Evolutionary conservation across 257 asterid genomes (phyloP).

Genomic region (Datura wrightii): DNA sequence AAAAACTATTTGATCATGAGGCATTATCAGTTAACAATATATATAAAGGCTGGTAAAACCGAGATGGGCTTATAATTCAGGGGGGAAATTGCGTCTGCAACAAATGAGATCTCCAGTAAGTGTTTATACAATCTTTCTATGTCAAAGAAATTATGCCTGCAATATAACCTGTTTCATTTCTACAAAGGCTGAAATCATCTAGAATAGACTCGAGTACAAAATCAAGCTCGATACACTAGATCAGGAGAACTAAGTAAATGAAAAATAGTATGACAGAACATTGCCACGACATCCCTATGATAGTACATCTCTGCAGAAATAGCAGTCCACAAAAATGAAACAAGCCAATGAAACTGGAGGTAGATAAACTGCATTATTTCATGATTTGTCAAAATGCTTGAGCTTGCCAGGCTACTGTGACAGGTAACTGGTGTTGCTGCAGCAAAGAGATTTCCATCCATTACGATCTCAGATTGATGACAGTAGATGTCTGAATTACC

Average conservation of each 20-base stretch:
- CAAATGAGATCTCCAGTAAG: neutral
- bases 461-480: conserved; percentile 23
- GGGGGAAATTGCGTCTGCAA: neutral
- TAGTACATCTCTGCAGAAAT: conserved; percentile 20
- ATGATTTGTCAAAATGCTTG: neutral
- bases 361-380: conserved; percentile 13
- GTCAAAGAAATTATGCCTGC: neutral
- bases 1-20: neutral
- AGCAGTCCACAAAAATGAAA: neutral
- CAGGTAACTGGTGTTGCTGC: conserved; percentile 12
- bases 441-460: conserved; percentile 30
- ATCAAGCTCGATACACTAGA: neutral
- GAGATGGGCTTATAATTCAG: neutral
- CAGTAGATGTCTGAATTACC: conserved; percentile 19
- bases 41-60: no score
- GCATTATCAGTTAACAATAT: neutral
- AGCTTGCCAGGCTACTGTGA: conserved; percentile 6
- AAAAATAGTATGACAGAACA: neutral
- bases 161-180: conserved; percentile 12
- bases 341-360: conserved; percentile 8
- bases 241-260: neutral
- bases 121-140: neutral
- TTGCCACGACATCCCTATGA: neutral
- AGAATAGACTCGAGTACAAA: neutral
- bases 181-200: neutral